Percentiles rank a stretch among this genome's conserved stretches.
Evolutionary conservation across 805 yeast species (phyloP).

Genomic region (Zygotorulaspora danielsina): DNA sequence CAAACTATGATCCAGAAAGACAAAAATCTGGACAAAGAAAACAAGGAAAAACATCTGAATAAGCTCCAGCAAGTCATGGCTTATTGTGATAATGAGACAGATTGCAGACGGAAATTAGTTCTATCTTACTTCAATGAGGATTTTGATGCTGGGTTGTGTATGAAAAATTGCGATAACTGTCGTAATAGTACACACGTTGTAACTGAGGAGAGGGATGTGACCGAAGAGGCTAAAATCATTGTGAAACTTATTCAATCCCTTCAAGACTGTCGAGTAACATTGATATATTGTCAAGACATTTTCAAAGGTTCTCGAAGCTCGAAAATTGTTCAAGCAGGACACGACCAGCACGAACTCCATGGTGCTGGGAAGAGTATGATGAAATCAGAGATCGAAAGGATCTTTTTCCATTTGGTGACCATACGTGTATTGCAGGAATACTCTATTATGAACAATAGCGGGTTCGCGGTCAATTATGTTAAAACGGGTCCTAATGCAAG

Average conservation of each 20-base stretch:
- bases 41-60: constrained; percentile 70
- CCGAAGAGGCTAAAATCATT: constrained; percentile 56
- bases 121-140: constrained; percentile 85
- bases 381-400: constrained; percentile 72
- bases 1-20: constrained; percentile 77
- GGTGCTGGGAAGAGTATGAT: constrained; percentile 65
- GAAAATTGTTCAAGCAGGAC: constrained; percentile 61
- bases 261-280: constrained; percentile 61
- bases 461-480: constrained; percentile 77
- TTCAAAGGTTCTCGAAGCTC: constrained; percentile 65
- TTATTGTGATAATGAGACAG: constrained; percentile 86
- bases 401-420: constrained; percentile 72
- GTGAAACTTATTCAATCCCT: constrained; percentile 54
- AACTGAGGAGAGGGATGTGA: constrained; percentile 60
- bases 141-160: constrained; percentile 63
- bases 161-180: constrained; percentile 84
- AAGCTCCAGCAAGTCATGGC: constrained; percentile 80
- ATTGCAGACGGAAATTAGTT: constrained; percentile 86
- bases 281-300: constrained; percentile 76
- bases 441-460: constrained; percentile 65
- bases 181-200: constrained; percentile 40
- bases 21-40: constrained; percentile 54
- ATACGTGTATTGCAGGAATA: constrained; percentile 66
- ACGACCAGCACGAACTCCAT: constrained; percentile 54
- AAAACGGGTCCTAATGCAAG: constrained; percentile 55